Percentiles rank a stretch among this genome's conserved stretches.
Evolutionary conservation across 495 filamentous ascomycete genomes (phyloP).

Genomic region (Xylaria palmicola): DNA sequence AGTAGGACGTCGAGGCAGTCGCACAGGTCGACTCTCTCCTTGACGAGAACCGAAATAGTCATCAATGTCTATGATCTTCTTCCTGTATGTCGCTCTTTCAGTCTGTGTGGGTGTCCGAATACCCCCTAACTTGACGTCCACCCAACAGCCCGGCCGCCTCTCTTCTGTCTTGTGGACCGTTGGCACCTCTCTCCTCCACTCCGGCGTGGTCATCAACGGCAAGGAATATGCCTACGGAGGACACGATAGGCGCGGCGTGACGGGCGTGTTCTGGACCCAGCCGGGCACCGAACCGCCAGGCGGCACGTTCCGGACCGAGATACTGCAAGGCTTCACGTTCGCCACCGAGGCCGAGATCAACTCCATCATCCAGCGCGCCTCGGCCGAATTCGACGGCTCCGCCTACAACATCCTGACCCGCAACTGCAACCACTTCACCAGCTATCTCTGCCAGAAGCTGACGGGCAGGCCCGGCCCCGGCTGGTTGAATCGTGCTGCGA

Average conservation of each 20-base stretch:
- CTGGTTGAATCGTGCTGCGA: conserved; percentile 78
- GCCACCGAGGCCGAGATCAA: conserved; percentile 63
- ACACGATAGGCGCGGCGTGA: conserved; percentile 62
- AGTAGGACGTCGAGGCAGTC: conserved; percentile 36
- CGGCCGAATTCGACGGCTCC: conserved; percentile 65
- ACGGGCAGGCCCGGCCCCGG: conserved; percentile 61
- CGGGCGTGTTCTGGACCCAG: conserved; percentile 76
- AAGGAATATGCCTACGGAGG: conserved; percentile 83
- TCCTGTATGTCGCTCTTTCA: conserved; percentile 50
- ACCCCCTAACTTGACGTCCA: neutral
- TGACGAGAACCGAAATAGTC: conserved; percentile 67
- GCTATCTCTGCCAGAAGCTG: conserved; percentile 62
- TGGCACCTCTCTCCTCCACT: conserved; percentile 71
- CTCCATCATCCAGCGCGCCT: conserved; percentile 60
- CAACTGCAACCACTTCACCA: conserved; percentile 85
- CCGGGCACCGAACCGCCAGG: conserved; percentile 68
- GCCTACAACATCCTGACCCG: conserved; percentile 73
- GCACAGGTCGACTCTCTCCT: conserved; percentile 57
- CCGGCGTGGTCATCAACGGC: conserved; percentile 73
- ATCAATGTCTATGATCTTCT: conserved; percentile 81
- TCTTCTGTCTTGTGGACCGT: conserved; percentile 69
- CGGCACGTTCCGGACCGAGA: conserved; percentile 65
- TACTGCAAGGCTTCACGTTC: conserved; percentile 72
- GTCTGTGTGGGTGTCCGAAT: neutral
- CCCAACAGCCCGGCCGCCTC: conserved; percentile 60